Base-by-base conservation (phyloP, 257 asterid species). In the Nemophila menziesii region DNA sequence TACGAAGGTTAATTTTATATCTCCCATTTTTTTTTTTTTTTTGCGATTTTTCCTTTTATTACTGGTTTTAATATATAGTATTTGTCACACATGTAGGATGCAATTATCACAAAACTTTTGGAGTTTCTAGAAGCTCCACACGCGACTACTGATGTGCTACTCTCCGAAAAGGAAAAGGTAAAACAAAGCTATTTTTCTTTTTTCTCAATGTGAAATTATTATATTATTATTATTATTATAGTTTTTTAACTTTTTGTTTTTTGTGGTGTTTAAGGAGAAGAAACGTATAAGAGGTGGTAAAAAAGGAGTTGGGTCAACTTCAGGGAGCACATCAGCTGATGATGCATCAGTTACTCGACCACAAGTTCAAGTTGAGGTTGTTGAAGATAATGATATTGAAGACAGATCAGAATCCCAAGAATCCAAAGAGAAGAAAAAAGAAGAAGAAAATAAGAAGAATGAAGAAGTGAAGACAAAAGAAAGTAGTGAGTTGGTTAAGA, bases 121-220 rank as follows among this genome's bases (percentile, higher is more conserved):
- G 93, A 85, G 9, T 90, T 90, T 63, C 55, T 90, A 79, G 67
- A 66, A 71, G 83, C 79, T 48, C 98, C 98, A 55, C 80, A 72
- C 56, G 93, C 89, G 38, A 74, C 81, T 11, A 68, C 92, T 49
- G 38, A 81, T 18, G 92, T 76, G 27, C 60, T 74, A 44, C 90
- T 85, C 46, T 67, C 87, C 33, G 94, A 81, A 18, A 81, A 70
- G 54, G 94, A 85, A 33, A 87, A 72, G 94, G 99, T 41, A 26
- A 20, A 27, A 16, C 11, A 11, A 18, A 11, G 21, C 7, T 21
- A 15, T 52, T 34, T 40, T 11, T 47, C 27, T 5, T 4, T 1
- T 17, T 16, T 11, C 19, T 40, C 24, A 17, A 41, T 1, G 18
- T 17, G n/a, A n/a, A 4, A 8, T 1, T 11, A 15, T 2, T 16